Evolutionary conservation across 2,329 filamentous ascomycete species (phyloP), one percentile per base, ranked within the genome.

Genomic region (Exophiala oligosperma): DNA sequence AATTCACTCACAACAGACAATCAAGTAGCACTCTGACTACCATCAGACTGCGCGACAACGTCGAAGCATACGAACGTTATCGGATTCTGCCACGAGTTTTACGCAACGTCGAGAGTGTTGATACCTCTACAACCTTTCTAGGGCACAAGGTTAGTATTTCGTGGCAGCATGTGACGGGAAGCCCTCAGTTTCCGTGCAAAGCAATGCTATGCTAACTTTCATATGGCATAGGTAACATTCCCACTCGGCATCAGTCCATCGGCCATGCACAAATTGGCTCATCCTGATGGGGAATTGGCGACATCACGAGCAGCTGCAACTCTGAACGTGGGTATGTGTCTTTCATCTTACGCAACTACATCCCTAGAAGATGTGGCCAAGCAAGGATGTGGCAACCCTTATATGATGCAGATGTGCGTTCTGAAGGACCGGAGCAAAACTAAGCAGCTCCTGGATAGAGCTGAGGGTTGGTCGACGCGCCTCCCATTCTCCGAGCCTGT

Each of bases 351-450:
- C 54, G 72, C 80, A 7, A 81, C 74, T 12, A 70, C 71, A 29
- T 66, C 72, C 0, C 67, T 81, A n/a, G 76, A 80, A 56, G 76
- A 81, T 5, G 79, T 84, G 0, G 68, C 72, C 14, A n/a, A 21
- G 17, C 32, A 52, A 21, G 1, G 67, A 69, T 0, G 68, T 77
- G 32, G 24, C 12, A 46, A 43, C 14, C 37, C 37, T 35, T 53
- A 53, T 26, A 68, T 68, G 5, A 44, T 85, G 68, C 83, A 85
- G 66, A 70, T 84, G 61, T 81, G 78, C 64, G 73, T 82, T 6
- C 68, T 84, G 52, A 77, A 78, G 62, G 78, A 84, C 65, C 72
- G 79, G 4, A 62, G 67, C 1, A 70, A 76, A 2, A 78, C 73
- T 0, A 48, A 73, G 21, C 72, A 76, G 51, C 62, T 80, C 35